phyloP scores from a whole-genome alignment of 345 rosid genomes.

The Excoecaria cochinchinensis region DNA sequence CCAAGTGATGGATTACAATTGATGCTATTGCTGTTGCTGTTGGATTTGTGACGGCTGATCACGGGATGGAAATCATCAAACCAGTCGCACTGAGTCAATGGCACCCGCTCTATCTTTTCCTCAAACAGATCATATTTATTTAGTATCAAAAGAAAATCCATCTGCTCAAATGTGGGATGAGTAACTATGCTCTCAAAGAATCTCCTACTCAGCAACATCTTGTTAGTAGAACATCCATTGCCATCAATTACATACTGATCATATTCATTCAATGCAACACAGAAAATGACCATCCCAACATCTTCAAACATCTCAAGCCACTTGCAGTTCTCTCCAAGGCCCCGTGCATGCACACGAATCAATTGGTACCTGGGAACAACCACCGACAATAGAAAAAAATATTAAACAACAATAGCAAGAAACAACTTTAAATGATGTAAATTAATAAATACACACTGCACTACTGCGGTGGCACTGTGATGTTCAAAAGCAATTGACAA shows the following conservation, averaged over 20 bases:
- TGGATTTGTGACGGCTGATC: slow-evolving; percentile 55
- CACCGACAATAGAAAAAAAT: not conserved
- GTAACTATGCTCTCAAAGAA: slow-evolving; percentile 85
- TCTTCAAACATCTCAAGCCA: slow-evolving; percentile 99
- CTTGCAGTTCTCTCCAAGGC: slow-evolving; percentile 89
- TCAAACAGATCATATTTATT: slow-evolving; percentile 83
- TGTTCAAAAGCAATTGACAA: not conserved
- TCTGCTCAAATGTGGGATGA: slow-evolving; percentile 77
- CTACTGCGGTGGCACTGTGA: not conserved
- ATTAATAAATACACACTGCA: no score
- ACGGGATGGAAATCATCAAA: slow-evolving; percentile 87
- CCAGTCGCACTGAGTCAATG: slow-evolving; percentile 76
- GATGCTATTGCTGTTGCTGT: slow-evolving; percentile 50
- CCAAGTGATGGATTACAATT: slow-evolving; percentile 67
- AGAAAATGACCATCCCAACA: slow-evolving; percentile 83
- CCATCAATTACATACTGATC: slow-evolving; percentile 62
- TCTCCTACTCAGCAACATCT: slow-evolving; percentile 69
- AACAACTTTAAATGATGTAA: not conserved
- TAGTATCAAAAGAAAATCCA: slow-evolving; percentile 84
- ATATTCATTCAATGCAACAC: slow-evolving; percentile 78
- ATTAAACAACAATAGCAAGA: not conserved
- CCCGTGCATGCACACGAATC: slow-evolving; percentile 78
- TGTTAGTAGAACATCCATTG: slow-evolving; percentile 49
- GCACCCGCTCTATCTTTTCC: slow-evolving; percentile 69
- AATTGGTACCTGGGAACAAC: slow-evolving; percentile 73